phyloP scores from a whole-genome alignment of 805 yeast genomes.

The Komagataella pseudopastoris region DNA sequence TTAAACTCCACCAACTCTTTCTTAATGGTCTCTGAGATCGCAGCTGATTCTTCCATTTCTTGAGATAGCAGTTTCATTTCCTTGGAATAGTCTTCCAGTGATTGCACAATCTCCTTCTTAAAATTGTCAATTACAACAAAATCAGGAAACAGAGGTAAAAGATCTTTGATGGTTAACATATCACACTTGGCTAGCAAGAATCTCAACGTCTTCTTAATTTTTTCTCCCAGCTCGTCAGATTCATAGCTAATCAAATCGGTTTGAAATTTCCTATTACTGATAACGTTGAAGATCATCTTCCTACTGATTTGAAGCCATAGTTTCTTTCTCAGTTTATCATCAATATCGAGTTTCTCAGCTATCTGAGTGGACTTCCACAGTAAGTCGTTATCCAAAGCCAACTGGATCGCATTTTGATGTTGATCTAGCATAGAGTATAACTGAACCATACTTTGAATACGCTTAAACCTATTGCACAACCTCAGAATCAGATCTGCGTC shows the following conservation, averaged over 20 bases:
- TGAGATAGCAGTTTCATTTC: conserved; percentile 49
- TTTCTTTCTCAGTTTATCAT: conserved; percentile 42
- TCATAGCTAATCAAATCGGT: conserved; percentile 9
- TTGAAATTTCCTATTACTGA: conserved; percentile 14
- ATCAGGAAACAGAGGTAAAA: conserved; percentile 77
- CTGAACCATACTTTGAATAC: conserved; percentile 53
- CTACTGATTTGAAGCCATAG: conserved; percentile 62
- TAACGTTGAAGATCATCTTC: conserved; percentile 26
- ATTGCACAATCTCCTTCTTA: conserved; percentile 68
- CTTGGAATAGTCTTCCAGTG: conserved; percentile 62
- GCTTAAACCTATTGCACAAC: conserved; percentile 47
- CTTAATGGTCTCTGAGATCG: conserved; percentile 43
- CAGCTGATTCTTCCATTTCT: conserved; percentile 66
- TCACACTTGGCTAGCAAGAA: conserved; percentile 30
- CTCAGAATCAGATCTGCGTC: conserved; percentile 70
- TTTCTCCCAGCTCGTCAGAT: conserved; percentile 5
- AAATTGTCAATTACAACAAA: conserved; percentile 69
- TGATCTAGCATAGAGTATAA: conserved; percentile 57
- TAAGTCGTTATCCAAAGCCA: conserved; percentile 54
- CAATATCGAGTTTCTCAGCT: conserved; percentile 36
- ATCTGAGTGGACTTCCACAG: conserved; percentile 43
- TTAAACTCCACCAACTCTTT: conserved; percentile 39
- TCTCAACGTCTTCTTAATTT: conserved; percentile 18
- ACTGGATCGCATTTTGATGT: conserved; percentile 67
- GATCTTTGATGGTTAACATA: conserved; percentile 57